Evolutionary conservation across 805 yeast genomes (phyloP).

Genomic region (Candida maltosa): DNA sequence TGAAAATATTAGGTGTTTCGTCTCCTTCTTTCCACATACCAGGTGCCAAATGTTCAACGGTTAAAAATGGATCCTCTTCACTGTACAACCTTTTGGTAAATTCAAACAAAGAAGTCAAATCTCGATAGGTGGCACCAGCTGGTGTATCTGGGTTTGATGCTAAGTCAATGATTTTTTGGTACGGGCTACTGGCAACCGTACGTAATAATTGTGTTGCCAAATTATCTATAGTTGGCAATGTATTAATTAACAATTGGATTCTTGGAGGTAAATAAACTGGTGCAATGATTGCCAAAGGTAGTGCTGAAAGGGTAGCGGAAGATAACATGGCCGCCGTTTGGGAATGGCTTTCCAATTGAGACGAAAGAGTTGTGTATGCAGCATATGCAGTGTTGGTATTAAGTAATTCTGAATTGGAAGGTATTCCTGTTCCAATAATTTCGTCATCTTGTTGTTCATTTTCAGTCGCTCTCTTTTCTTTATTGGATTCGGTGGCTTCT

Average conservation of each 20-base stretch:
- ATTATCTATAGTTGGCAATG: slow-evolving; percentile 77
- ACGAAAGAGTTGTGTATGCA: slow-evolving; percentile 39
- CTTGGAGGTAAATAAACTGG: slow-evolving; percentile 56
- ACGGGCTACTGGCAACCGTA: slow-evolving; percentile 68
- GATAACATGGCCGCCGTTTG: slow-evolving; percentile 26
- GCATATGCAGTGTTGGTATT: slow-evolving; percentile 39
- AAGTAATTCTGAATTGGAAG: slow-evolving; percentile 40
- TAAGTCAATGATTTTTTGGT: slow-evolving; percentile 68
- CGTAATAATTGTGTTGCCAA: slow-evolving; percentile 77
- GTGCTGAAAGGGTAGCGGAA: slow-evolving; percentile 54
- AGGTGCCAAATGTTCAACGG: slow-evolving; percentile 66
- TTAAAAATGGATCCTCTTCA: slow-evolving; percentile 68
- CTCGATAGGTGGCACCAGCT: slow-evolving; percentile 63
- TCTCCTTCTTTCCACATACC: slow-evolving; percentile 68
- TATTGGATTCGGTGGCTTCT: slow-evolving; percentile 23
- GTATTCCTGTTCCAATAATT: slow-evolving; percentile 15
- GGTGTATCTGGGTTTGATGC: slow-evolving; percentile 65
- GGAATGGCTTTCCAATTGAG: slow-evolving; percentile 17
- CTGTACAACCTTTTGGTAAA: slow-evolving; percentile 69
- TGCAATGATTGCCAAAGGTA: slow-evolving; percentile 57
- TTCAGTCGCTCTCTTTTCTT: slow-evolving; percentile 2
- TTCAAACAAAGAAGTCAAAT: slow-evolving; percentile 72
- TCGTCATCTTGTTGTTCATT: not conserved
- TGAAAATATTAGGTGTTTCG: slow-evolving; percentile 53
- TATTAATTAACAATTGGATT: slow-evolving; percentile 60